These are phyloP conservation scores for Acidomyces sp. DNA, from an alignment of 495 filamentous ascomycete genomes.

Conservation along the genomic window DNA sequence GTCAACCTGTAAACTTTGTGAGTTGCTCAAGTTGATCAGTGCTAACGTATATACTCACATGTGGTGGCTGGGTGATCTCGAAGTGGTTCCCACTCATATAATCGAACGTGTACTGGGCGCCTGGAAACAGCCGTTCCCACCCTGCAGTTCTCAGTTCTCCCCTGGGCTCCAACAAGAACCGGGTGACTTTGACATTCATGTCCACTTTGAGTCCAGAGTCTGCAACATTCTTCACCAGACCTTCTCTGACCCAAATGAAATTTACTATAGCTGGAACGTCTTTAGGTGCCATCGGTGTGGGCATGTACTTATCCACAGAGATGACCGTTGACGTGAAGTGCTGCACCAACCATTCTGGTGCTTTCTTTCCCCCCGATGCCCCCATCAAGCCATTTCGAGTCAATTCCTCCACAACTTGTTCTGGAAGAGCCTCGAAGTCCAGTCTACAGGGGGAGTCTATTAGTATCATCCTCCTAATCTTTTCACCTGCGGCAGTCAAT, in stretches of 20 bases:
- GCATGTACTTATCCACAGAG: conserved; percentile 14
- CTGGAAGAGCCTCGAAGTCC: conserved; percentile 11
- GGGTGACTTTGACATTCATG: conserved; percentile 13
- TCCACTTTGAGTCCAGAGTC: conserved; percentile 15
- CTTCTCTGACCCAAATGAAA: conserved; percentile 19
- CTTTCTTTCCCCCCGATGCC: conserved; percentile 7
- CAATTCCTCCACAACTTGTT: conserved; percentile 7
- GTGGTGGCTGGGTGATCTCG: conserved; percentile 11
- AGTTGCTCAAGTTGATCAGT: too few relatives aligned
- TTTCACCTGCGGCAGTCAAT: conserved; percentile 9
- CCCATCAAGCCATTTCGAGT: conserved; percentile 17
- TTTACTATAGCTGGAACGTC: conserved; percentile 3
- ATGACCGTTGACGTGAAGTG: conserved; percentile 28
- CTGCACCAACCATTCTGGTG: conserved; percentile 25
- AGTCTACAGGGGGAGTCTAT: conserved; percentile 17
- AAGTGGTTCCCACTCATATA: conserved; percentile 20
- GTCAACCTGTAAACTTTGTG: too few relatives aligned
- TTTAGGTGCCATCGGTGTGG: conserved; percentile 10
- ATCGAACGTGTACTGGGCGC: conserved; percentile 14
- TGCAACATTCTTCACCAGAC: conserved; percentile 12
- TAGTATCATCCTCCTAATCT: conserved; percentile 15
- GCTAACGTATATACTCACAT: too few relatives aligned
- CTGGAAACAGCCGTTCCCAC: conserved; percentile 18
- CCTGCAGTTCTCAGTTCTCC: conserved; percentile 14
- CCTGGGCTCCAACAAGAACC: conserved; percentile 15